Conservation (phyloP, 768 basidiomycete genomes). For the Xerocomus potaroensis region DNA sequence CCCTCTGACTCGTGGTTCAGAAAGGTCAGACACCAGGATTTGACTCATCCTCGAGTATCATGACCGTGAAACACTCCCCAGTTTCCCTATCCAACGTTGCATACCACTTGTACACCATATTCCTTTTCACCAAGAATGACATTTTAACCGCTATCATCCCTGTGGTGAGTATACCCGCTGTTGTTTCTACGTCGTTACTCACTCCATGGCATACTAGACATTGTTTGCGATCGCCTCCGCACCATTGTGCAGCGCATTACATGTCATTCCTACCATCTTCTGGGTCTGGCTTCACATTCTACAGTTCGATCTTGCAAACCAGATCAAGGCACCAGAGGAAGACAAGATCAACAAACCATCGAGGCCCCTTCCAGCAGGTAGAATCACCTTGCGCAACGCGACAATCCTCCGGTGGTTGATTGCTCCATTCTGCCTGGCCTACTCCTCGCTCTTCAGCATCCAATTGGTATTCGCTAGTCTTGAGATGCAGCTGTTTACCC, state of each 20-base stretch:
- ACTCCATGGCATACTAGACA: slow-evolving; percentile 18
- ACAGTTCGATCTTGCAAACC: slow-evolving; percentile 43
- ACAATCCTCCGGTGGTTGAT: slow-evolving; percentile 35
- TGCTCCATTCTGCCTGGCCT: slow-evolving; percentile 32
- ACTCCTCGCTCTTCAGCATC: slow-evolving; percentile 31
- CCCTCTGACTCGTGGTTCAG: background rate
- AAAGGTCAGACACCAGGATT: background rate
- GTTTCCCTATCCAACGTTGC: slow-evolving; percentile 11
- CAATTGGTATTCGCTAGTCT: slow-evolving; percentile 32
- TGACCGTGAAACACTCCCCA: slow-evolving; percentile 16
- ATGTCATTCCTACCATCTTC: slow-evolving; percentile 26
- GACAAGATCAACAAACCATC: slow-evolving; percentile 43
- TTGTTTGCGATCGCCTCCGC: slow-evolving; percentile 33
- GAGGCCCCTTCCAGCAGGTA: slow-evolving; percentile 42
- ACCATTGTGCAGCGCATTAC: slow-evolving; percentile 20
- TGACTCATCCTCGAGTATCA: background rate
- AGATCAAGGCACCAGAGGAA: slow-evolving; percentile 38
- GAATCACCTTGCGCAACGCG: slow-evolving; percentile 35
- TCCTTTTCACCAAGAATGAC: slow-evolving; percentile 45
- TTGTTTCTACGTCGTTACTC: background rate
- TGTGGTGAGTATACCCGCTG: slow-evolving; percentile 33
- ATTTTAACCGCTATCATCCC: slow-evolving; percentile 45
- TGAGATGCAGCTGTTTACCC: slow-evolving; percentile 29
- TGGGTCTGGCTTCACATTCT: slow-evolving; percentile 47
- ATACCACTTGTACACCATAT: slow-evolving; percentile 28